A percentile compares a stretch with the other conserved stretches of the same genome.
Conservation (phyloP, 345 rosid species). For the Citrus hindsii region DNA sequence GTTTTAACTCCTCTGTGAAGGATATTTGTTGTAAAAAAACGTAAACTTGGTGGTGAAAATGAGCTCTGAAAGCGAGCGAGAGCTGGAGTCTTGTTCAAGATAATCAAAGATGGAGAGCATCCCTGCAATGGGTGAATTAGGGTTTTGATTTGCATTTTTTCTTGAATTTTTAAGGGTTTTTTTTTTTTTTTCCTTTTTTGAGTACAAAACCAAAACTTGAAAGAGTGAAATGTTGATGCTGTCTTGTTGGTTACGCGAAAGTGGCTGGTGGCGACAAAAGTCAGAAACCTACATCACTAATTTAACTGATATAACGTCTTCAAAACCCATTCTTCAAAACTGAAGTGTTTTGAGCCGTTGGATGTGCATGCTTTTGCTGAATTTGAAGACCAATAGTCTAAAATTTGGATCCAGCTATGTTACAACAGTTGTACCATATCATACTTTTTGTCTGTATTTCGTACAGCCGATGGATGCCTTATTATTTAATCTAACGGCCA, state of each 20-base stretch:
- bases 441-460: too few relatives aligned
- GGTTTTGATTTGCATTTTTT: slow-evolving; percentile 43
- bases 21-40: not conserved
- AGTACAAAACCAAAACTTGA: not conserved
- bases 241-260: not conserved
- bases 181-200: not conserved
- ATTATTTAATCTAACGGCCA: too few relatives aligned
- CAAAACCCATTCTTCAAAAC: not conserved
- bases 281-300: not conserved
- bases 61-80: slow-evolving; percentile 15
- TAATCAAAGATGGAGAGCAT: slow-evolving; percentile 18
- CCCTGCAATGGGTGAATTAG: slow-evolving; percentile 8
- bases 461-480: too few relatives aligned
- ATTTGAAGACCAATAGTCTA: too few relatives aligned
- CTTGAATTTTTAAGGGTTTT: not conserved
- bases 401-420: too few relatives aligned
- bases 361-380: not conserved
- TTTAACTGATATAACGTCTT: not conserved
- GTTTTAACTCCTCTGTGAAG: slow-evolving; percentile 8
- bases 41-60: slow-evolving; percentile 13
- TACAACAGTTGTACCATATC: too few relatives aligned
- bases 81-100: slow-evolving; percentile 17
- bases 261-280: not conserved
- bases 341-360: not conserved
- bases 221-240: not conserved